Base-by-base conservation (phyloP, 108 stramenopile species). In the Conticribra guillardii region DNA sequence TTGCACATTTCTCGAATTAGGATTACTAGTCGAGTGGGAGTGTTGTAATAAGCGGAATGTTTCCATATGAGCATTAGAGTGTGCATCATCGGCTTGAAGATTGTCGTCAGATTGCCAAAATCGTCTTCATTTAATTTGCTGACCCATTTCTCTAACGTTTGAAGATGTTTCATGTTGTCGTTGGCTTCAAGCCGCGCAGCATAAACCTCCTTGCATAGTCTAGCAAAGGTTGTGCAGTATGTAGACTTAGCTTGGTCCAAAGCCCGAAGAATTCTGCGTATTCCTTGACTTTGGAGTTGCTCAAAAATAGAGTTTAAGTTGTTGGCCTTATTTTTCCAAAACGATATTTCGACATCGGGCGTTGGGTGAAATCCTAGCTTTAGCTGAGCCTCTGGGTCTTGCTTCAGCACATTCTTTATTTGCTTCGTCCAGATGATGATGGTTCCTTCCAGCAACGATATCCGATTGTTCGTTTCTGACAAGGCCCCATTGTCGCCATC, bases 371-470 rank as follows among this genome's bases (percentile, higher is more conserved):
- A 41, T 23, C 95, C 93, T 15, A 76, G 71, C 75, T 95, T 95
- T 44, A 96, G 87, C 61, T 82, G 86, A 18, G 73, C 61, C 60
- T 95, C 96, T 8, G 96, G 94, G 75, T 96, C 96, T 81, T 94
- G 92, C 73, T 94, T 92, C 56, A 96, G 78, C 14, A 96, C 91
- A 57, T 67, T 83, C 62, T 93, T 91, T 62, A 96, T 94, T 79
- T 96, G 96, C 64, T 95, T 96, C 16, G 94, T 96, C 96, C 96
- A 96, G 21, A 89, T 95, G 59, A 94, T 85, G 56, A 96, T 89
- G 55, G 94, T 89, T 7, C 91, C 85, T 54, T 96, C 96, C 17
- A 96, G 79, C n/a, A 96, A 71, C 11, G 86, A 74, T 29, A 90
- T 84, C n/a, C 90, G 84, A 55, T 94, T 94, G 74, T 87, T 86